These are phyloP conservation scores for Saturnispora kantuleensis DNA, from an alignment of 805 yeast species.

Conservation along the genomic window DNA sequence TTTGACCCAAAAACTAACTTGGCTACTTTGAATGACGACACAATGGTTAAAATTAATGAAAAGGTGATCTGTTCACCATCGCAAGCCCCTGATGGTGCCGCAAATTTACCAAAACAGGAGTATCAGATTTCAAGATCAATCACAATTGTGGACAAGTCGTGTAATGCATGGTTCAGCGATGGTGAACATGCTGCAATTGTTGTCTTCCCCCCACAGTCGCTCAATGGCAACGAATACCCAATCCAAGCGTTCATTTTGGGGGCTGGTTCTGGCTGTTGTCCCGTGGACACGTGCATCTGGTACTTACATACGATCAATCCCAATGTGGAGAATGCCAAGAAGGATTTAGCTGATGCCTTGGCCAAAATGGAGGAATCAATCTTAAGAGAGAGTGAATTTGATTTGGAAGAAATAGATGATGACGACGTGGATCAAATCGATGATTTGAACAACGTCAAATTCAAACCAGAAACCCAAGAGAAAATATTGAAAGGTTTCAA, in stretches of 20 bases:
- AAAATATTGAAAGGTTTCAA: slow-evolving; percentile 78
- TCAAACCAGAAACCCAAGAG: slow-evolving; percentile 37
- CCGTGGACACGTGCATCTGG: slow-evolving; percentile 84
- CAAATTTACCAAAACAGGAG: slow-evolving; percentile 34
- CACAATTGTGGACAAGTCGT: slow-evolving; percentile 75
- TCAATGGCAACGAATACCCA: slow-evolving; percentile 55
- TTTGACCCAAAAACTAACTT: slow-evolving; percentile 58
- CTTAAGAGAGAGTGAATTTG: slow-evolving; percentile 65
- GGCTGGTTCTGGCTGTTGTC: slow-evolving; percentile 79
- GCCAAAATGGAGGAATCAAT: slow-evolving; percentile 71
- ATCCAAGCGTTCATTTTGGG: slow-evolving; percentile 87
- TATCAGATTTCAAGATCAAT: slow-evolving; percentile 65
- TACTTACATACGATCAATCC: slow-evolving; percentile 72
- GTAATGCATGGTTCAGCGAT: slow-evolving; percentile 86
- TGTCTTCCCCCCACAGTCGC: slow-evolving; percentile 82
- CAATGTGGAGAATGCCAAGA: slow-evolving; percentile 50
- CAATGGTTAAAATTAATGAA: slow-evolving; percentile 65
- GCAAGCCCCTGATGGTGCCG: slow-evolving; percentile 38
- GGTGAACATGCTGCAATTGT: slow-evolving; percentile 80
- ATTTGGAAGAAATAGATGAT: slow-evolving; percentile 29
- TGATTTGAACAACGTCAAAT: slow-evolving; percentile 8
- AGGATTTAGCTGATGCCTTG: slow-evolving; percentile 73
- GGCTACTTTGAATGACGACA: slow-evolving; percentile 70
- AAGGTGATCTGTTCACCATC: slow-evolving; percentile 71
- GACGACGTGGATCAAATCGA: slow-evolving; percentile 41